phyloP scores from a whole-genome alignment of 148 eudicot species.

The Rhododendron henanense region DNA sequence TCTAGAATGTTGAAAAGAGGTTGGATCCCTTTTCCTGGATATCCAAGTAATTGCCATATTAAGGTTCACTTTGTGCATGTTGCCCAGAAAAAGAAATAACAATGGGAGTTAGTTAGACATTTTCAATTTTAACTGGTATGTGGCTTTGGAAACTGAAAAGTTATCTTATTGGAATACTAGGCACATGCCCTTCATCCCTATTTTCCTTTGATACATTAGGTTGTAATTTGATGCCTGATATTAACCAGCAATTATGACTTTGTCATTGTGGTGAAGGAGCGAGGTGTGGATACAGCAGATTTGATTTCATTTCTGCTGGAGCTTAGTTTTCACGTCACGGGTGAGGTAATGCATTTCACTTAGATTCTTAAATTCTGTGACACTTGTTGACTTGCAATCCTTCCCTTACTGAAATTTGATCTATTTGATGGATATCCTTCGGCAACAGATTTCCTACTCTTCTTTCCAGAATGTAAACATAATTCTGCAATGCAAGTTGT shows the following conservation, averaged over 20 bases:
- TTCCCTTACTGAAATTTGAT: background rate
- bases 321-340: conserved; percentile 94
- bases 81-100: background rate
- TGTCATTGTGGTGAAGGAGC: conserved; percentile 55
- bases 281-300: conserved; percentile 79
- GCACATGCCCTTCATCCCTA: background rate
- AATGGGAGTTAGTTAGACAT: background rate
- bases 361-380: background rate
- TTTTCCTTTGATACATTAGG: background rate
- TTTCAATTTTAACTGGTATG: background rate
- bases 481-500: background rate
- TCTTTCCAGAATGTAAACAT: background rate
- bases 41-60: background rate
- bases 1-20: background rate
- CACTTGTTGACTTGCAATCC: conserved; percentile 1
- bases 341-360: conserved; percentile 56
- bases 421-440: background rate
- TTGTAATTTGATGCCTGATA: conserved; percentile 6
- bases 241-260: conserved; percentile 15
- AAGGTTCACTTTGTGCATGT: background rate
- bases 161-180: background rate
- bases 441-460: background rate
- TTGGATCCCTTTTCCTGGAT: background rate
- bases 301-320: conserved; percentile 87
- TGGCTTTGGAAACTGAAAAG: background rate